Percentiles rank a stretch among this genome's conserved stretches.
These are phyloP conservation scores for Reticulascus tulasneorum DNA, from an alignment of 2,329 filamentous ascomycete genomes.

Conservation along the genomic window DNA sequence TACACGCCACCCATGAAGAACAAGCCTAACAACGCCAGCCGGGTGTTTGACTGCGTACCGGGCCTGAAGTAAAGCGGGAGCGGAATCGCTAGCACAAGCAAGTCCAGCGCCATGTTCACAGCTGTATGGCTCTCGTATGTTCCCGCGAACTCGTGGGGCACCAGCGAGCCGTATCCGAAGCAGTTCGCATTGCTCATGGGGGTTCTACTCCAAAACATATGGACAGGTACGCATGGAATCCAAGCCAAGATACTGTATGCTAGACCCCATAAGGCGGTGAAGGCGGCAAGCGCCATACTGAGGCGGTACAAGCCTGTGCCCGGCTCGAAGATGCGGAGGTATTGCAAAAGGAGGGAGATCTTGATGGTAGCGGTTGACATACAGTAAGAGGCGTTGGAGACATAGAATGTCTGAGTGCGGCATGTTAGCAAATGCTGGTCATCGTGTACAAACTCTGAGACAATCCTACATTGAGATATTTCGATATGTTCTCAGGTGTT, in stretches of 20 bases:
- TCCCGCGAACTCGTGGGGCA: conserved; percentile 19
- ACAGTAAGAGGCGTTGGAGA: conserved; percentile 25
- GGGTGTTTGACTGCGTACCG: conserved; percentile 16
- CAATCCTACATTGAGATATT: conserved; percentile 19
- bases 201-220: conserved; percentile 15
- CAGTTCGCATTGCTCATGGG: conserved; percentile 18
- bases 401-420: conserved; percentile 24
- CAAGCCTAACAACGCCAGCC: conserved; percentile 22
- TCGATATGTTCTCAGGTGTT: conserved; percentile 5
- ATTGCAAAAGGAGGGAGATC: conserved; percentile 31
- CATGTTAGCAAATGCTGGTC: too few species aligned
- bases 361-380: conserved; percentile 31
- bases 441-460: too few species aligned
- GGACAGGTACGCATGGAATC: conserved; percentile 24
- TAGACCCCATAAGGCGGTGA: conserved; percentile 19
- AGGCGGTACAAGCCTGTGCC: conserved; percentile 20
- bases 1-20: conserved; percentile 26
- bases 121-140: conserved; percentile 28
- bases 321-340: conserved; percentile 28
- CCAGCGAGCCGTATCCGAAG: conserved; percentile 26
- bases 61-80: conserved; percentile 26
- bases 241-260: conserved; percentile 22
- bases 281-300: conserved; percentile 6
- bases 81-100: conserved; percentile 26
- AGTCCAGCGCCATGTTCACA: conserved; percentile 28